Evolutionary conservation across 2,329 filamentous ascomycete species (phyloP), one percentile per base, ranked within the genome.

Genomic region (Ophiostoma ips): DNA sequence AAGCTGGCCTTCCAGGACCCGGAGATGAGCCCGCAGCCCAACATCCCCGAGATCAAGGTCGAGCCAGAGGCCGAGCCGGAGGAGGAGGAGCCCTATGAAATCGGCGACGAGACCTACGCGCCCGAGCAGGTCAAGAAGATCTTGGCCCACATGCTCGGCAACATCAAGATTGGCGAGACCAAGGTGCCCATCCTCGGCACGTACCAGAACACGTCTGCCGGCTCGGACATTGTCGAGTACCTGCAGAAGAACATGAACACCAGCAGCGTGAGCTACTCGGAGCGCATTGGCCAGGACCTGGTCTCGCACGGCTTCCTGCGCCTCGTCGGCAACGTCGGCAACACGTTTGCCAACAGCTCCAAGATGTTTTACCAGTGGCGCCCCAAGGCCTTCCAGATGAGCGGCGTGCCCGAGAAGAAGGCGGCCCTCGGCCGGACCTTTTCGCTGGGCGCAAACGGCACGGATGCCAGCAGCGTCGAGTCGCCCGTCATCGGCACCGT

Each of bases 351-450:
- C 59, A 98, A 98, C 68, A 96, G 89, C 72, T 95, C 89, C 56
- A 87, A 84, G 67, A 84, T 96, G 80, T 90, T 86, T 63, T 98
- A 98, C 65, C 92, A 98, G 65, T 98, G 92, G 92, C 83, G 87
- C 50, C 79, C 89, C 8, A 94, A 87, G 68, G 83, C 86, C 5
- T 98, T 96, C 69, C 82, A 94, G 62, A 65, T 92, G 51, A 82
- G 87, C 24, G 90, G 89, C 19, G 72, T 95, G 49, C 88, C 87
- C 0, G 90, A 95, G 64, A 95, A 87, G 75, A 94, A 89, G 71
- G 73, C 76, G 52, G 64, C 79, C 31, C 63, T 90, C 46, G 75
- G 77, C 56, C 79, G 89, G 53, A 84, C 86, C 7, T 84, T 87
- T 53, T 92, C 88, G 3, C 68, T 83, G 50, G 30, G 43, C 4